Evolutionary conservation across 805 yeast genomes (phyloP), one percentile per base, ranked within the genome.

Genomic region (Saturnispora kantuleensis): DNA sequence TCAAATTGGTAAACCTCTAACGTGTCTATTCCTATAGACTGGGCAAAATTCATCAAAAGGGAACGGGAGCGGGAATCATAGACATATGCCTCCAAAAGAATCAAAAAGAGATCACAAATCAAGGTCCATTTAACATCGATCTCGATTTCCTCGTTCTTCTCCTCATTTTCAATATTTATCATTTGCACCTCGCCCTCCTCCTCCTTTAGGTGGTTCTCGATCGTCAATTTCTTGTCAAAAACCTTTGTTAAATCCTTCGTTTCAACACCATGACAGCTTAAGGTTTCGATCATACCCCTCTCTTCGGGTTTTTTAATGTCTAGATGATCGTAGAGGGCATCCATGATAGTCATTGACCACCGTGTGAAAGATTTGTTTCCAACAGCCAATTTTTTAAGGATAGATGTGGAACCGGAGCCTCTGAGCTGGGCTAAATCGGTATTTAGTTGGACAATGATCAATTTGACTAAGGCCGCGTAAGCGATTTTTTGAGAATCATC

Each of bases 91-190:
- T 88, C 79, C 13, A 93, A 65, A 2, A 90, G 67, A 9, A 85
- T 71, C 35, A 93, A 67, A 57, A 90, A 90, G 39, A 93, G 65
- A 59, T 93, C 98, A 64, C 98, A 94, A 5, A 93, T 67, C 11
- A 90, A 74, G 0, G 96, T 89, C 98, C 98, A 94, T 29, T 89
- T 77, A 17, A 93, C 74, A 55, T 89, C 96, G 44, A 84, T 72
- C 26, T 80, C 76, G 7, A 81, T 50, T n/a, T 44, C 38, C 6
- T 48, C 31, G 11, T 61, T 55, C n/a, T 59, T 50, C 13, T 62
- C 60, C 1, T 66, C 52, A 15, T 63, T 63, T 13, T 52, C 46
- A 30, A 53, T 37, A 34, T 51, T 54, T 17, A 55, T 54, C 5
- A 52, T 44, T 18, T 54, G 52, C 10, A 49, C 47, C 37, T 49